Evolutionary conservation across 331 rosid genomes (phyloP), one percentile per base, ranked within the genome.

Genomic region (Ulmus americana): DNA sequence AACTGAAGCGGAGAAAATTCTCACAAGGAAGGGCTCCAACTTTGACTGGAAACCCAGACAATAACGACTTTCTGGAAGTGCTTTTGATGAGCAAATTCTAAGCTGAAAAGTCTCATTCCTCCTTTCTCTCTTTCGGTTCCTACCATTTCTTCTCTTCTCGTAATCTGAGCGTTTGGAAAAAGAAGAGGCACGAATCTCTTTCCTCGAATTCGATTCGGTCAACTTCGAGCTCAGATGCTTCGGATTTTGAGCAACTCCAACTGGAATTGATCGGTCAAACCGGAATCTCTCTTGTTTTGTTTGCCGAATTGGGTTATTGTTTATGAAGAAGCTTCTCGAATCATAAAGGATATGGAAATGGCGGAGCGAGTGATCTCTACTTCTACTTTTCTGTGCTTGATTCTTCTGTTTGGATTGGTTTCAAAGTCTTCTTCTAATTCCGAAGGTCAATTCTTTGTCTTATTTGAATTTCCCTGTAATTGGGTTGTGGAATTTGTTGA

Each of bases 391-490:
- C 61, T 81, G 66, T 86, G 79, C 63, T 77, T 76, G 49, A 64
- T 79, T 73, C 66, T 75, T 63, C 39, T 72, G 55, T 70, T 77
- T 69, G 80, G 74, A 78, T 86, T 81, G 65, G 69, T 79, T 58
- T 61, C 65, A 11, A 75, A 66, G 74, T 81, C 65, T 15, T 70
- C 85, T 75, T 77, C 81, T 45, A 86, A 83, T 74, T 61, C 76
- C 4, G 95, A 86, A 81, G 95, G 95, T 86, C 74, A 39, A 81
- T 79, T 61, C 47, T 64, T 45, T 52, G 58, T 16, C 39, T 76
- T 67, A 43, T 46, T 48, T 48, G 45, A 42, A 61, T 59, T 54
- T 53, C 54, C 11, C 18, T 48, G 20, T 18, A 65, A 12, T 67
- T 16, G 10, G 14, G 20, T 77, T 75, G 72, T 59, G 44, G 45